phyloP scores from a whole-genome alignment of 2,329 filamentous ascomycete genomes.

The Ceratocystis albifundus region DNA sequence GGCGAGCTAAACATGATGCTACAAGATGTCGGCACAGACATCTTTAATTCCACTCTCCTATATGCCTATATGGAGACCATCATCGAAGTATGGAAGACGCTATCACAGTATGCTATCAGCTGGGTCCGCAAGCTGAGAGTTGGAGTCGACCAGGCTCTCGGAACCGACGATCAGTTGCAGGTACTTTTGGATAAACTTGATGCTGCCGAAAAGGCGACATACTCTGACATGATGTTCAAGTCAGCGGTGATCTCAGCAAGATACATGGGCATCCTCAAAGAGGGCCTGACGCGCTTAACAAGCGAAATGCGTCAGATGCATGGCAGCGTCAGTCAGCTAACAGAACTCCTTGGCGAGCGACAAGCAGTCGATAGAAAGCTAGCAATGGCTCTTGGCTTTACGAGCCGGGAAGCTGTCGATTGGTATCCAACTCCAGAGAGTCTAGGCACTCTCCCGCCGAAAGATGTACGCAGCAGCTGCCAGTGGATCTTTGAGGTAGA shows the following conservation, averaged over 20 bases:
- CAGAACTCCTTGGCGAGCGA: not conserved
- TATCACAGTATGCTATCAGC: conserved; percentile 6
- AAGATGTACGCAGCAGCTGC: not conserved
- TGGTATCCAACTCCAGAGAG: not conserved
- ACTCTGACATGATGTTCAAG: conserved; percentile 13
- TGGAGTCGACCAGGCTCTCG: not conserved
- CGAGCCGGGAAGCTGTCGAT: not conserved
- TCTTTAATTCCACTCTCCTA: conserved; percentile 7
- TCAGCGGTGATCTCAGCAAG: conserved; percentile 8
- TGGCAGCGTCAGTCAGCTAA: not conserved
- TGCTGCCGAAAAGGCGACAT: not conserved
- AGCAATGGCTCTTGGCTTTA: not conserved
- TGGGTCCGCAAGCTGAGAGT: not conserved
- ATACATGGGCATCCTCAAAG: conserved; percentile 11
- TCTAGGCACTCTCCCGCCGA: not conserved
- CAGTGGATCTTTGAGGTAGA: not conserved
- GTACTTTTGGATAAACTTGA: not conserved
- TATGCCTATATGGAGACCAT: conserved; percentile 14
- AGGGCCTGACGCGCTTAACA: not conserved
- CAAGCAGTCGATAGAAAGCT: not conserved
- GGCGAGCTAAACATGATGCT: not conserved
- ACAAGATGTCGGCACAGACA: not conserved
- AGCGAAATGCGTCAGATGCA: not conserved
- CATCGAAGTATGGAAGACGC: conserved; percentile 6
- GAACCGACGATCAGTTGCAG: not conserved